phyloP scores from a whole-genome alignment of 345 rosid species.

The Toxicodendron radicans region DNA sequence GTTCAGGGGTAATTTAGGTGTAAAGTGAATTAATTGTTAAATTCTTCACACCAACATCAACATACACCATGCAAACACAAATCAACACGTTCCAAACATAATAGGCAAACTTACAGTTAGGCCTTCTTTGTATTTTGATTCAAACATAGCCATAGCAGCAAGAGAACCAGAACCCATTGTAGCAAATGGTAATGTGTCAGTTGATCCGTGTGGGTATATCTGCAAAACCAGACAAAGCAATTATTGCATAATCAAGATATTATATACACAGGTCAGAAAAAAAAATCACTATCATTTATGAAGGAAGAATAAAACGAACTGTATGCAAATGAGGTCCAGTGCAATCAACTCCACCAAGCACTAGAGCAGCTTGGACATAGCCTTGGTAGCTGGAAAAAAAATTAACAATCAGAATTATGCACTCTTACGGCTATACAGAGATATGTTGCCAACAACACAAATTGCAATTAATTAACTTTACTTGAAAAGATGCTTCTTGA shows the following conservation, averaged over 20 bases:
- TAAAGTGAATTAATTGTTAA: neutral
- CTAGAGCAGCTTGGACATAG: constrained; percentile 75
- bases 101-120: constrained; percentile 55
- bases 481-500: constrained; percentile 77
- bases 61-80: neutral
- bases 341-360: constrained; percentile 88
- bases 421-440: constrained; percentile 2
- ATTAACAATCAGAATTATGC: constrained; percentile 22
- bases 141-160: constrained; percentile 83
- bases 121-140: constrained; percentile 80
- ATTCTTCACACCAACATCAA: constrained; percentile 15
- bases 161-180: constrained; percentile 95
- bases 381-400: constrained; percentile 66
- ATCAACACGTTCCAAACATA: neutral
- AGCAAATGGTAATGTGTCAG: constrained; percentile 83
- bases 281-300: neutral
- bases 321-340: constrained; percentile 85
- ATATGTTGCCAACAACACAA: constrained; percentile 6
- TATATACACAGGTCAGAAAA: neutral
- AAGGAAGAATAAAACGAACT: constrained; percentile 39
- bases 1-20: neutral
- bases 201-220: constrained; percentile 89
- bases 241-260: constrained; percentile 10
- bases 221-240: constrained; percentile 29
- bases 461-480: constrained; percentile 25